Percentiles rank a stretch among this genome's conserved stretches.
These are phyloP conservation scores for Amanita molliuscula DNA, from an alignment of 768 basidiomycete genomes.

Conservation along the genomic window DNA sequence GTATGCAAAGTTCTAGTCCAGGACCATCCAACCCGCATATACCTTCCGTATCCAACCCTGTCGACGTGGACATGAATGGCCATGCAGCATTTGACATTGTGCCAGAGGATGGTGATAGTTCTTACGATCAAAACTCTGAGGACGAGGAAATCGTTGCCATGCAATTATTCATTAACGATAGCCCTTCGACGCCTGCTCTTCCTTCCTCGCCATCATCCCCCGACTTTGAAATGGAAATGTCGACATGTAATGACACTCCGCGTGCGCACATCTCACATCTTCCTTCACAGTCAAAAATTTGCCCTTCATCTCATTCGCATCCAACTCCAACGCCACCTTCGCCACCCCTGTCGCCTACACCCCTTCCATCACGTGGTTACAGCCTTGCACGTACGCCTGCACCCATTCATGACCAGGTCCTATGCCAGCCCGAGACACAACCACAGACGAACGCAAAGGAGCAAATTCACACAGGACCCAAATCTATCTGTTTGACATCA, in stretches of 20 bases:
- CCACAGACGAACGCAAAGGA: background rate
- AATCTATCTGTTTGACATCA: background rate
- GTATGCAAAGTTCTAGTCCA: background rate
- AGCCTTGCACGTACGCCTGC: background rate
- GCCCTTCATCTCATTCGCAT: background rate
- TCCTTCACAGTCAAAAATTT: background rate
- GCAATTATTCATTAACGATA: background rate
- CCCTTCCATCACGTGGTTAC: background rate
- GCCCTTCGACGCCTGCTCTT: background rate
- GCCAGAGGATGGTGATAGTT: background rate
- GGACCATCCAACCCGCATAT: background rate
- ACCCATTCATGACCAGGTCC: background rate
- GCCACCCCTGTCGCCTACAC: background rate
- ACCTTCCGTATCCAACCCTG: background rate
- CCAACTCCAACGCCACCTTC: background rate
- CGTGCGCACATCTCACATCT: background rate
- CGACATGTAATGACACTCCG: background rate
- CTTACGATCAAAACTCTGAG: background rate
- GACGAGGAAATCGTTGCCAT: conserved; percentile 3
- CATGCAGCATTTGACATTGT: background rate
- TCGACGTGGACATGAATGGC: background rate
- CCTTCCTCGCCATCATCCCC: background rate
- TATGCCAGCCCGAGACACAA: background rate
- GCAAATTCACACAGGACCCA: background rate
- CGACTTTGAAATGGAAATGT: background rate